Conservation (phyloP, 805 yeast species). For the Wickerhamomyces silvicola region DNA sequence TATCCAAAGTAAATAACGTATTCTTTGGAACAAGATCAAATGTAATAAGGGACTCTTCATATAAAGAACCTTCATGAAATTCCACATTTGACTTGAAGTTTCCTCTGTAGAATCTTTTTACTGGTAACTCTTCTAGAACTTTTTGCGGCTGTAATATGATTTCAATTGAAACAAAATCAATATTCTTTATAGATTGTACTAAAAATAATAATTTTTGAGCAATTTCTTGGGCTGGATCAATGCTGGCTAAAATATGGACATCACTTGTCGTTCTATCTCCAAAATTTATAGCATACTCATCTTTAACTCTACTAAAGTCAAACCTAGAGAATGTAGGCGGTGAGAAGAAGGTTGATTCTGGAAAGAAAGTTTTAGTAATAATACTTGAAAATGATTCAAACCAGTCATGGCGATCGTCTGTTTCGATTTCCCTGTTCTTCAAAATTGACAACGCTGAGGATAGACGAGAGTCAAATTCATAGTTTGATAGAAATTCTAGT, state of each 20-base stretch:
- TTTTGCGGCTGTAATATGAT: slow-evolving; percentile 54
- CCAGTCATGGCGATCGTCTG: slow-evolving; percentile 31
- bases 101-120: slow-evolving; percentile 55
- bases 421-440: slow-evolving; percentile 11
- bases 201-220: slow-evolving; percentile 59
- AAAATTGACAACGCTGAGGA: slow-evolving; percentile 23
- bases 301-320: slow-evolving; percentile 32
- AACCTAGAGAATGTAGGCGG: slow-evolving; percentile 39
- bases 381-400: slow-evolving; percentile 39
- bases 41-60: slow-evolving; percentile 22
- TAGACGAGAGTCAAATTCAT: slow-evolving; percentile 44
- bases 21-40: slow-evolving; percentile 47
- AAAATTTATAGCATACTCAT: slow-evolving; percentile 16
- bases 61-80: slow-evolving; percentile 24
- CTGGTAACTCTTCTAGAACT: slow-evolving; percentile 34
- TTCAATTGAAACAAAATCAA: slow-evolving; percentile 46
- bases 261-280: slow-evolving; percentile 24
- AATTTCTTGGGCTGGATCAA: slow-evolving; percentile 68
- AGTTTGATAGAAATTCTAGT: slow-evolving; percentile 34
- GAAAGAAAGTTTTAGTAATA: slow-evolving; percentile 38
- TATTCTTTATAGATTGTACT: slow-evolving; percentile 32
- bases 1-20: slow-evolving; percentile 44
- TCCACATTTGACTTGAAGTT: slow-evolving; percentile 29
- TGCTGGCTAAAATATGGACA: slow-evolving; percentile 50
- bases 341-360: slow-evolving; percentile 21